phyloP scores from a whole-genome alignment of 148 eudicot species.

The Oxyria digyna region DNA sequence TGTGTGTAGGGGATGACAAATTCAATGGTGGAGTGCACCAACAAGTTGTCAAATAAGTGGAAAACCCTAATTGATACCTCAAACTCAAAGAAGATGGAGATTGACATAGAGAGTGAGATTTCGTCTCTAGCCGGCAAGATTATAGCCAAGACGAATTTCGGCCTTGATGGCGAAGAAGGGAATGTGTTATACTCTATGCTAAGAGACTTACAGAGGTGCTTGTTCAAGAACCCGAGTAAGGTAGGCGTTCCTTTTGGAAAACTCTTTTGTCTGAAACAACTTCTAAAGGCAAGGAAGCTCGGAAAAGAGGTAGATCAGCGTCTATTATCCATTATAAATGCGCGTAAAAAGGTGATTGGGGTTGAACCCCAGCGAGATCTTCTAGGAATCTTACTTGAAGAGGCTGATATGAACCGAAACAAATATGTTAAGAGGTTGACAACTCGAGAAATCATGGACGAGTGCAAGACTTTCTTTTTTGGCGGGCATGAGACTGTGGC shows the following conservation, averaged over 20 bases:
- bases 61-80: slow-evolving; percentile 18
- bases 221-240: slow-evolving; percentile 58
- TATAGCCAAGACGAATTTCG: slow-evolving; percentile 77
- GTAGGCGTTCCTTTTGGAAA: slow-evolving; percentile 81
- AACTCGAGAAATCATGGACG: slow-evolving; percentile 59
- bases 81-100: slow-evolving; percentile 30
- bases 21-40: slow-evolving; percentile 66
- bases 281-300: slow-evolving; percentile 44
- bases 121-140: slow-evolving; percentile 62
- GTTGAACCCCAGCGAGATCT: slow-evolving; percentile 37
- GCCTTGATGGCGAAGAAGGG: slow-evolving; percentile 43
- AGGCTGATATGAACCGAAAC: slow-evolving; percentile 17
- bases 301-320: slow-evolving; percentile 70
- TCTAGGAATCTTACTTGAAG: slow-evolving; percentile 54
- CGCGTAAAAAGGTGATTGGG: slow-evolving; percentile 24
- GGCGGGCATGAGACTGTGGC: slow-evolving; percentile 10
- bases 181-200: slow-evolving; percentile 36
- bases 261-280: slow-evolving; percentile 27
- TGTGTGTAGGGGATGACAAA: slow-evolving; percentile 57
- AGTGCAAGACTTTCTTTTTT: slow-evolving; percentile 15
- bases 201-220: slow-evolving; percentile 48
- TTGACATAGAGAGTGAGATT: slow-evolving; percentile 71
- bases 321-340: slow-evolving; percentile 36
- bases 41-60: slow-evolving; percentile 59
- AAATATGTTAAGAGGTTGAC: slow-evolving; percentile 28